Percentiles rank a stretch among this genome's conserved stretches.
phyloP scores from a whole-genome alignment of 768 basidiomycete genomes.

The Agrocybe pediades region DNA sequence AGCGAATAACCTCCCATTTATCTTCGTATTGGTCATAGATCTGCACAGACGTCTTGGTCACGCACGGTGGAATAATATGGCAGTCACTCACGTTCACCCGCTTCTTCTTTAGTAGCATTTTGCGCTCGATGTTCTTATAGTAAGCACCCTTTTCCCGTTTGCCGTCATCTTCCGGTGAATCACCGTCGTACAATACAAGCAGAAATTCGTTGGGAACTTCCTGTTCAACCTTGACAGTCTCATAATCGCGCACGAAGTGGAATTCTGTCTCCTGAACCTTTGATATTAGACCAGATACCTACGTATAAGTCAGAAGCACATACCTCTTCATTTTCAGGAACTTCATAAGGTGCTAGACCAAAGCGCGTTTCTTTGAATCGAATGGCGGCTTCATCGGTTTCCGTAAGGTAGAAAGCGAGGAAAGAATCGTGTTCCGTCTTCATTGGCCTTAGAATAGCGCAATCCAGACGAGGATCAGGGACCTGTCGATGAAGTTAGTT shows the following conservation, averaged over 20 bases:
- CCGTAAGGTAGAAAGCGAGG: constrained; percentile 81
- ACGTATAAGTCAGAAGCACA: constrained; percentile 7
- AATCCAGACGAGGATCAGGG: constrained; percentile 81
- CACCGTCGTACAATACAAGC: constrained; percentile 70
- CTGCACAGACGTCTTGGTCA: constrained; percentile 39
- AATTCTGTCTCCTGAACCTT: constrained; percentile 62
- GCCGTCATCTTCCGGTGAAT: constrained; percentile 34
- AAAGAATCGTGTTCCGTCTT: constrained; percentile 88
- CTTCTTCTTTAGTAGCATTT: constrained; percentile 86
- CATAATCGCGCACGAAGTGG: constrained; percentile 81
- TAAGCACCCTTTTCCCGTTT: constrained; percentile 68
- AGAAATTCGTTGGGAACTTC: constrained; percentile 86
- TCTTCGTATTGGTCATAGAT: constrained; percentile 72
- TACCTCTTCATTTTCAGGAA: constrained; percentile 60
- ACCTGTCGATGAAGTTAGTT: constrained; percentile 38
- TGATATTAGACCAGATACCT: background rate
- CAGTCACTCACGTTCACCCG: constrained; percentile 64
- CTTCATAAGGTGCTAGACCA: constrained; percentile 41
- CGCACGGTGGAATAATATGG: no score
- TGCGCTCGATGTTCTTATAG: constrained; percentile 87
- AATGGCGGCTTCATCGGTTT: constrained; percentile 70
- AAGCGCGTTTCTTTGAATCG: constrained; percentile 63
- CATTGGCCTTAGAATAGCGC: constrained; percentile 86
- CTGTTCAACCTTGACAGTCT: constrained; percentile 84
- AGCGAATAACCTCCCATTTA: constrained; percentile 81